Percentiles rank a stretch among this genome's conserved stretches.
phyloP scores from a whole-genome alignment of 106 monocot genomes.

The Allium cepa region DNA sequence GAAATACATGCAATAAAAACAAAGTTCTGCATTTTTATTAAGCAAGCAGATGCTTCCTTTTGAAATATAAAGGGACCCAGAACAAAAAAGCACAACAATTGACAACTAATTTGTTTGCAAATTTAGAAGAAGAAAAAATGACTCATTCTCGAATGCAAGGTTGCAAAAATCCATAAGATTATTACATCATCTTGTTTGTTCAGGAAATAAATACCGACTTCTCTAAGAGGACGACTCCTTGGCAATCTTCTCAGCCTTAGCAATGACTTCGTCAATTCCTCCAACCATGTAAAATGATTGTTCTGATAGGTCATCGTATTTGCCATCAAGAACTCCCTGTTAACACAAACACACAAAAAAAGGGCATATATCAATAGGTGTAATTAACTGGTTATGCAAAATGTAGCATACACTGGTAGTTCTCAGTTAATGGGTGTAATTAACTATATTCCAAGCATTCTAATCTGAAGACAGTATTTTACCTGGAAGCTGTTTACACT shows the following conservation, averaged over 20 bases:
- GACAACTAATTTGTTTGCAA: neutral
- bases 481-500: constrained; percentile 73
- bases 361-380: neutral
- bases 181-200: neutral
- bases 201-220: neutral
- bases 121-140: neutral
- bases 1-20: no score
- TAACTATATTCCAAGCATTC: neutral
- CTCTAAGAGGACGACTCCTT: constrained; percentile 12
- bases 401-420: neutral
- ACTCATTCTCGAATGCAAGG: neutral
- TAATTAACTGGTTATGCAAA: neutral
- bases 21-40: no score
- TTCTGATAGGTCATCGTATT: constrained; percentile 12
- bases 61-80: no score
- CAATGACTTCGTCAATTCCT: constrained; percentile 20
- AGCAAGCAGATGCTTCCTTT: no score
- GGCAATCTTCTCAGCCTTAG: constrained; percentile 27
- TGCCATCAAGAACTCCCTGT: constrained; percentile 21
- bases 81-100: no score
- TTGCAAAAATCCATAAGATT: constrained; percentile 3
- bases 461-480: neutral
- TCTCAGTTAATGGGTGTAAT: neutral
- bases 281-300: constrained; percentile 19
- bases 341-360: neutral